Conservation (phyloP, 2,329 filamentous ascomycete genomes). For the Calonectria honghensis region DNA sequence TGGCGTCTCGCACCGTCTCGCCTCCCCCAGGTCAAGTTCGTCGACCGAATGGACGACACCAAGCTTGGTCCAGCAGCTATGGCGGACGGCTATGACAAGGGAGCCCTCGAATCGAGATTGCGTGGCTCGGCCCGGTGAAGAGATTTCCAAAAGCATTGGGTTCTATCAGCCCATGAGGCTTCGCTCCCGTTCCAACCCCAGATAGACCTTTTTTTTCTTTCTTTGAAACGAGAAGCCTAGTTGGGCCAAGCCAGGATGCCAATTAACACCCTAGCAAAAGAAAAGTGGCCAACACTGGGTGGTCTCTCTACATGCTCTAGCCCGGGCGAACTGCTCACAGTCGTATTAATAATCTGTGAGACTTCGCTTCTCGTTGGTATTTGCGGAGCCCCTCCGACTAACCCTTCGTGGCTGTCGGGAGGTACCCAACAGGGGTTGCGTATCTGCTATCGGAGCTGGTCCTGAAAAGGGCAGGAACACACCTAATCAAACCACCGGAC, state of each 20-base stretch:
- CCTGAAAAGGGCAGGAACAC: conserved; percentile 29
- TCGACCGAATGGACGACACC: conserved; percentile 26
- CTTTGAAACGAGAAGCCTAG: background rate
- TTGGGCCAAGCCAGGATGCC: background rate
- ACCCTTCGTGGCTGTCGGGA: background rate
- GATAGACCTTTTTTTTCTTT: background rate
- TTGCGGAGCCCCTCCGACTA: conserved; percentile 10
- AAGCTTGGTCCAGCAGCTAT: conserved; percentile 20
- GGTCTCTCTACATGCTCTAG: background rate
- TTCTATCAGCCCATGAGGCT: conserved; percentile 16
- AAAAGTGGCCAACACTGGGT: background rate
- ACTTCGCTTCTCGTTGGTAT: conserved; percentile 8
- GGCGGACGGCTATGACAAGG: conserved; percentile 23
- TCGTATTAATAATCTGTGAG: conserved; percentile 4
- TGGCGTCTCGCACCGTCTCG: conserved; percentile 37
- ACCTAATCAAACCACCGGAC: background rate
- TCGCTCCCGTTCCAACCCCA: background rate
- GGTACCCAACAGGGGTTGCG: conserved; percentile 2
- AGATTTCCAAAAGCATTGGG: conserved; percentile 20
- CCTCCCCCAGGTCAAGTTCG: conserved; percentile 34
- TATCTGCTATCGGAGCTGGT: conserved; percentile 27
- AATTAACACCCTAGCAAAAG: background rate
- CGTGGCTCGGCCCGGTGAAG: conserved; percentile 34
- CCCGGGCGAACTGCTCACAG: background rate
- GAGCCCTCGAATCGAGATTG: conserved; percentile 33